Conservation (phyloP, 768 basidiomycete species). For the Exsudoporus frostii region DNA sequence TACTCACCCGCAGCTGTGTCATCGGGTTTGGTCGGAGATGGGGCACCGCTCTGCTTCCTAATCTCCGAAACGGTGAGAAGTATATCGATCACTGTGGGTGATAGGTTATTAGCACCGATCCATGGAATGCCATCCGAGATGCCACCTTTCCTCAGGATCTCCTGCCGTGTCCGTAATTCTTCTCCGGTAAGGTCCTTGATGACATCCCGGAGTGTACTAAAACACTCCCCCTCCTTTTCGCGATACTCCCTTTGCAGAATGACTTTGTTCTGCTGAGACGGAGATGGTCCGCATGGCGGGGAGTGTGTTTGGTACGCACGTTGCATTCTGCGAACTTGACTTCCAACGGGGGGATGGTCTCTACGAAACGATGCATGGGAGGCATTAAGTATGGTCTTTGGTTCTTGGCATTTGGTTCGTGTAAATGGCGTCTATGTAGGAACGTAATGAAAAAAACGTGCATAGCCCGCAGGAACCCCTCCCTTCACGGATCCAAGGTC, state of each 20-base stretch:
- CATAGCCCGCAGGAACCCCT: not conserved
- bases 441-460: not conserved
- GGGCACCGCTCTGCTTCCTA: not conserved
- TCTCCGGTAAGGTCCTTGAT: slow-evolving; percentile 13
- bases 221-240: slow-evolving; percentile 19
- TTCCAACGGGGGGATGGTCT: not conserved
- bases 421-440: not conserved
- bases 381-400: not conserved
- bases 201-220: slow-evolving; percentile 14
- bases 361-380: not conserved
- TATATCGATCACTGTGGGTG: slow-evolving; percentile 6
- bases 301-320: not conserved
- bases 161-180: slow-evolving; percentile 15
- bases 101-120: not conserved
- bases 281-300: not conserved
- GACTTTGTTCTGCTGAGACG: slow-evolving; percentile 12
- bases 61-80: not conserved
- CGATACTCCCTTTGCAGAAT: slow-evolving; percentile 20
- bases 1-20: not conserved
- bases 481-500: not conserved
- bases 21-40: not conserved
- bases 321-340: not conserved
- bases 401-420: not conserved
- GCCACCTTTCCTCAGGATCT: slow-evolving; percentile 19
- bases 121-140: not conserved